These are phyloP conservation scores for Xylaria sp. DNA, from an alignment of 2,329 filamentous ascomycete species.

Conservation along the genomic window DNA sequence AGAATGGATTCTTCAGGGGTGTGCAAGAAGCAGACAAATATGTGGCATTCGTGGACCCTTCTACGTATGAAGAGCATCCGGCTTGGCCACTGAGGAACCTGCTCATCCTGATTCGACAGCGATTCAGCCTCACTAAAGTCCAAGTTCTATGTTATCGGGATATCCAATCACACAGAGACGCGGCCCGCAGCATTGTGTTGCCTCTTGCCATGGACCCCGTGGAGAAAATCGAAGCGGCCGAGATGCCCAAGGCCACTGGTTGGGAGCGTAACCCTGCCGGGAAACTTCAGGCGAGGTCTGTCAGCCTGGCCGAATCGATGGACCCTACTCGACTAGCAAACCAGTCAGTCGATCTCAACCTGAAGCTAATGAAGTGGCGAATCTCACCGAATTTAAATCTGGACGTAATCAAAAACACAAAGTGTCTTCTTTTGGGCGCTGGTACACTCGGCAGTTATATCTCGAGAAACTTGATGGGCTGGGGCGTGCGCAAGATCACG, in stretches of 20 bases:
- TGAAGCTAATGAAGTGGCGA: slow-evolving; percentile 99
- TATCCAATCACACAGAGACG: slow-evolving; percentile 73
- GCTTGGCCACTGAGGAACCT: slow-evolving; percentile 94
- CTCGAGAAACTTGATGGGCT: slow-evolving; percentile 86
- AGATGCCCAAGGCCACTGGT: slow-evolving; percentile 88
- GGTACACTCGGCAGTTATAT: slow-evolving; percentile 95
- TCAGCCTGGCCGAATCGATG: slow-evolving; percentile 90
- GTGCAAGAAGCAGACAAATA: slow-evolving; percentile 74
- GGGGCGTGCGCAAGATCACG: slow-evolving; percentile 93
- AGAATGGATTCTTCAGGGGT: slow-evolving; percentile 83
- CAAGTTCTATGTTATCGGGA: slow-evolving; percentile 93
- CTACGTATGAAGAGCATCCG: slow-evolving; percentile 83
- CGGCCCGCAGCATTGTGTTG: slow-evolving; percentile 80
- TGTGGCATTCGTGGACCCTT: slow-evolving; percentile 88
- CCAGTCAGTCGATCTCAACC: slow-evolving; percentile 91
- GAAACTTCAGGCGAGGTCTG: slow-evolving; percentile 76
- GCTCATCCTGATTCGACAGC: slow-evolving; percentile 78
- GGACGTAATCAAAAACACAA: slow-evolving; percentile 85
- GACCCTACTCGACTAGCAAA: slow-evolving; percentile 86
- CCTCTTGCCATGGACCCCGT: slow-evolving; percentile 60
- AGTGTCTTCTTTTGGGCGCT: slow-evolving; percentile 86
- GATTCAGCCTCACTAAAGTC: slow-evolving; percentile 75
- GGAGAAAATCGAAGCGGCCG: slow-evolving; percentile 46
- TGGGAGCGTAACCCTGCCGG: slow-evolving; percentile 86
- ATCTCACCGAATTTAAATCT: slow-evolving; percentile 87